A percentile compares a stretch with the other conserved stretches of the same genome.
Conservation (phyloP, 352 stramenopile species). For the Blastocystis hominis region DNA sequence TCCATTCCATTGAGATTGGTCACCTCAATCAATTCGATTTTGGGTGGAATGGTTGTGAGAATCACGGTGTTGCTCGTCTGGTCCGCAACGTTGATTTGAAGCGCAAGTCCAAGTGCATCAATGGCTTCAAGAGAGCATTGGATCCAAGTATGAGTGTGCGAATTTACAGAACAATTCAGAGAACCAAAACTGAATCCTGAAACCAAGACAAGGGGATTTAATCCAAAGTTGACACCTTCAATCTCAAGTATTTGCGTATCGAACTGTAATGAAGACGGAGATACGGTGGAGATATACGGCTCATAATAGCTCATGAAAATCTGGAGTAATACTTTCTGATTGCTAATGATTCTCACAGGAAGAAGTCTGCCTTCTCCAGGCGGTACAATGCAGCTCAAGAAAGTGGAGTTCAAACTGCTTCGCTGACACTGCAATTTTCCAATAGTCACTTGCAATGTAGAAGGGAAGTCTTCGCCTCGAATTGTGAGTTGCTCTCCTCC, state of each 20-base stretch:
- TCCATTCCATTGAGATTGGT: not conserved
- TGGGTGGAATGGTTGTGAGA: not conserved
- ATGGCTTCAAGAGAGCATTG: not conserved
- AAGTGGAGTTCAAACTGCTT: not conserved
- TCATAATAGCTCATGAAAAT: not conserved
- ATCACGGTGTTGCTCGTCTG: not conserved
- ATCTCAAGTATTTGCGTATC: not conserved
- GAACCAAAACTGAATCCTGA: not conserved
- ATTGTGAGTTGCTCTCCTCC: not conserved
- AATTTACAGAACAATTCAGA: not conserved
- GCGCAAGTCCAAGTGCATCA: not conserved
- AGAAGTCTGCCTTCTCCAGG: not conserved
- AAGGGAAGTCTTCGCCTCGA: not conserved
- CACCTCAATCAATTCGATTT: not conserved
- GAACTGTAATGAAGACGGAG: not conserved
- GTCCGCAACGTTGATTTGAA: not conserved
- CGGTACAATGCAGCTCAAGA: not conserved
- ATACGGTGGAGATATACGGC: not conserved
- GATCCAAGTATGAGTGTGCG: not conserved
- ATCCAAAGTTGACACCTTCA: not conserved
- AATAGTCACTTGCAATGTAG: not conserved
- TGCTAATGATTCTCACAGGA: not conserved
- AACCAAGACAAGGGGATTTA: not conserved
- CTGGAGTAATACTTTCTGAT: slow-evolving; percentile 5
- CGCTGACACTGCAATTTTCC: not conserved